phyloP scores from a whole-genome alignment of 1,284 basidiomycete genomes.

The Schizophyllum commune region DNA sequence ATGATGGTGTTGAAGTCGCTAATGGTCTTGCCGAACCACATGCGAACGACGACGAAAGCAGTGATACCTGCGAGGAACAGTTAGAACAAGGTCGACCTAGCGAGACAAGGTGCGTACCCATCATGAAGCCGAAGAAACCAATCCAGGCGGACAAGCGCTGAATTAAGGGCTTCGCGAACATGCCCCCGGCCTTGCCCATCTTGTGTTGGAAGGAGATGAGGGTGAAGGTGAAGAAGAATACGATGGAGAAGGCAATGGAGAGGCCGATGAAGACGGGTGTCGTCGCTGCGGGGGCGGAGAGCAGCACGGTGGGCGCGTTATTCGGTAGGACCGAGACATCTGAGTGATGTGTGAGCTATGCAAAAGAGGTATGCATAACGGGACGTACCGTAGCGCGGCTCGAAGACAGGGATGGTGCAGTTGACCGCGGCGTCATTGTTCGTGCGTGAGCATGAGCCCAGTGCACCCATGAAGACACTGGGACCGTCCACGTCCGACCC shows the following conservation, averaged over 20 bases:
- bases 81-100: conserved; percentile 1
- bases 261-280: conserved; percentile 61
- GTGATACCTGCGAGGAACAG: conserved; percentile 42
- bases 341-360: conserved; percentile 19
- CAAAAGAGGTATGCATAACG: not conserved
- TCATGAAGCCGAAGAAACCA: conserved; percentile 65
- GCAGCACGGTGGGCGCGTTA: conserved; percentile 45
- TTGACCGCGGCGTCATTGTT: conserved; percentile 40
- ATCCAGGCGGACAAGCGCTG: conserved; percentile 64
- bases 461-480: conserved; percentile 54
- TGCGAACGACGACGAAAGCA: conserved; percentile 62
- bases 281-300: conserved; percentile 54
- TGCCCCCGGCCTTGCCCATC: conserved; percentile 45
- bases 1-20: conserved; percentile 69
- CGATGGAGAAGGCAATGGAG: conserved; percentile 47
- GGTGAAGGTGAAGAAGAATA: conserved; percentile 64
- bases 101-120: conserved; percentile 35
- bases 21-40: conserved; percentile 75
- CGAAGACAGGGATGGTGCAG: conserved; percentile 49
- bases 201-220: conserved; percentile 60
- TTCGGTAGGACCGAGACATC: conserved; percentile 56
- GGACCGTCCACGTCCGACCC: conserved; percentile 56
- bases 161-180: conserved; percentile 49
- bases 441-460: conserved; percentile 63
- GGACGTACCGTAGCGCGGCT: conserved; percentile 55